Base-by-base conservation (phyloP, 805 yeast genomes). In the Candida insectalens region DNA sequence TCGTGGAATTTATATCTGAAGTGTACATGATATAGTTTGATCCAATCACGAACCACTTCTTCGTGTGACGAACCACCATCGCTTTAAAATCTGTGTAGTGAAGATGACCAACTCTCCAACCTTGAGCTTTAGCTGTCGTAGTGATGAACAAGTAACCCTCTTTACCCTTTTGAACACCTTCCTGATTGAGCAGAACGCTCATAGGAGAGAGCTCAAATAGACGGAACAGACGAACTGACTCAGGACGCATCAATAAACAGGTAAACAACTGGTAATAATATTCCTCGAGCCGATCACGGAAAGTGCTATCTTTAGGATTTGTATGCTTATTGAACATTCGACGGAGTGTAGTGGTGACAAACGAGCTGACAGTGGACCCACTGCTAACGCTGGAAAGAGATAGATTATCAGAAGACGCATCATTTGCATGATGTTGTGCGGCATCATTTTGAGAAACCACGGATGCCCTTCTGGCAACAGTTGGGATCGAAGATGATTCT, bases 51-150 rank as follows among this genome's bases (percentile, higher is more conserved):
- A 85, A 76, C 99, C 99, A 92, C 55, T 92, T 92, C 27, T 77
- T 78, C 0, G 94, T 78, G 44, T 94, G 89, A 56, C 99, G 75
- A 42, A 74, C 77, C 33, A 89, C 81, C 95, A 92, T 85, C 25
- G 83, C 87, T 44, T 74, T 71, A 46, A 85, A 62, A 47, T 84
- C 96, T 40, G 75, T 71, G 6, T 83, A 74, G 40, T 72, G 75
- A 56, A 85, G 74, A 51, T 89, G 96, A 3, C 92, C 83, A 5
- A 89, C 96, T 45, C 94, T 67, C 97, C 98, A 92, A 3, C 98
- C 97, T 52, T 85, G 94, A 1, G 87, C 68, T 41, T 74, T 75
- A 0, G 97, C 89, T 0, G 85, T 75, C 1, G 95, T 79, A 15
- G 87, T 75, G 30, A 88, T 73, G 35, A 82, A 72, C 37, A 89